Conservation (phyloP, 805 yeast genomes). For the Myxozyma sirexii region DNA sequence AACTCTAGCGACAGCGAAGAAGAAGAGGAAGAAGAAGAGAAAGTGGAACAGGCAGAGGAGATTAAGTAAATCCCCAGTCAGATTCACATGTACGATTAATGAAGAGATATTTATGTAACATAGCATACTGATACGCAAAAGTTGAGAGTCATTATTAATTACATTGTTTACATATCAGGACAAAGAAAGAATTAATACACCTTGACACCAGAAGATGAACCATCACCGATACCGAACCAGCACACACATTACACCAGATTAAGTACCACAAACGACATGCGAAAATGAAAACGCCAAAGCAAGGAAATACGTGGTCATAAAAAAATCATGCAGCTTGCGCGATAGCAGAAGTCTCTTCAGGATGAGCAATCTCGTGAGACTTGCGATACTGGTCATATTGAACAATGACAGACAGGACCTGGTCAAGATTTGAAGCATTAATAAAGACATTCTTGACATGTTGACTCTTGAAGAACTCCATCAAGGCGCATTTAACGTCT, state of each 20-base stretch:
- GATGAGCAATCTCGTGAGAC: background rate
- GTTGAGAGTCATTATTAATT: background rate
- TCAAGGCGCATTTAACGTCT: conserved; percentile 1
- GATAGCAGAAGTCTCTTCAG: background rate
- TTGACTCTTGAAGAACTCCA: background rate
- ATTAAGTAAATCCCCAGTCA: too few species aligned
- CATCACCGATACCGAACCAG: too few species aligned
- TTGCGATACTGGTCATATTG: conserved; percentile 17
- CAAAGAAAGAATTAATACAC: background rate
- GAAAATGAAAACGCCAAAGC: background rate
- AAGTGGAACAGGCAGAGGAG: conserved; percentile 3
- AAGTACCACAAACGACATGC: background rate
- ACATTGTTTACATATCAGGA: background rate
- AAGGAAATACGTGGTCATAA: background rate
- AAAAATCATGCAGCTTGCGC: background rate
- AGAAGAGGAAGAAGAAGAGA: conserved; percentile 5
- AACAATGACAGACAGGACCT: conserved; percentile 21
- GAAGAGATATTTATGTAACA: background rate
- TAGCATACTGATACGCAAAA: background rate
- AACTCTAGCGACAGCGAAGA: conserved; percentile 17
- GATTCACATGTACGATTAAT: background rate
- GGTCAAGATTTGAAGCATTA: conserved; percentile 19
- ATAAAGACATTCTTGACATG: conserved; percentile 22
- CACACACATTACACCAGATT: background rate
- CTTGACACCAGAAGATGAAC: background rate